These are phyloP conservation scores for Alternaria novae-zelandiae DNA, from an alignment of 2,329 filamentous ascomycete species.

Conservation along the genomic window DNA sequence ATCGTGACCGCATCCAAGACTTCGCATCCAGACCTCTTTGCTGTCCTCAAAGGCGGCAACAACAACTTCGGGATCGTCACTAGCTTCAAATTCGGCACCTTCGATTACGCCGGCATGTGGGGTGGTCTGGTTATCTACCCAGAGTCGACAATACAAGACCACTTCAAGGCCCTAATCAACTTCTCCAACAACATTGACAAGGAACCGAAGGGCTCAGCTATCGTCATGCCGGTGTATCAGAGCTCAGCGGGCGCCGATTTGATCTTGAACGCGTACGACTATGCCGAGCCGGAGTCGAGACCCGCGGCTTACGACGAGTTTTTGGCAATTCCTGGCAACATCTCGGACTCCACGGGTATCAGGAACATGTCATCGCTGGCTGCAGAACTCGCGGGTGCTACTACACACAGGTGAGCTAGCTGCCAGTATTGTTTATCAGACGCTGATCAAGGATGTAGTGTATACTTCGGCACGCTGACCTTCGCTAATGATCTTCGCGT, in stretches of 20 bases:
- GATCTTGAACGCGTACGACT: conserved; percentile 31
- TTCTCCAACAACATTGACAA: conserved; percentile 26
- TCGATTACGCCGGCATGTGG: conserved; percentile 39
- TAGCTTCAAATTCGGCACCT: conserved; percentile 29
- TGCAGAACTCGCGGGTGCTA: conserved; percentile 21
- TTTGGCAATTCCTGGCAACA: conserved; percentile 30
- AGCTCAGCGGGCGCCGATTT: conserved; percentile 17
- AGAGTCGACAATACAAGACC: conserved; percentile 18
- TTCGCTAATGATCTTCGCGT: conserved; percentile 45
- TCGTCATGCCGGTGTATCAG: conserved; percentile 28
- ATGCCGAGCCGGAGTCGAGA: conserved; percentile 23
- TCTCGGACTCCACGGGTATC: conserved; percentile 29
- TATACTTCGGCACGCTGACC: conserved; percentile 35
- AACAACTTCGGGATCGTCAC: conserved; percentile 48
- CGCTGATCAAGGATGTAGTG: conserved; percentile 2
- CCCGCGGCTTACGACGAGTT: conserved; percentile 31
- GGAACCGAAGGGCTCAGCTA: conserved; percentile 23
- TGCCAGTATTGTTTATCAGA: not conserved
- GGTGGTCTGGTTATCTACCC: conserved; percentile 41
- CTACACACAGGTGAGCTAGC: conserved; percentile 18
- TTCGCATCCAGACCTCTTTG: conserved; percentile 36
- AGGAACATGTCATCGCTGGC: conserved; percentile 34
- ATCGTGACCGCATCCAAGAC: conserved; percentile 29
- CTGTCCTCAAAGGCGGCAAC: conserved; percentile 42
- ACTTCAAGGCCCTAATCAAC: conserved; percentile 31